These are phyloP conservation scores for Pichia sp. DNA, from an alignment of 1,139 yeast genomes.

Conservation along the genomic window DNA sequence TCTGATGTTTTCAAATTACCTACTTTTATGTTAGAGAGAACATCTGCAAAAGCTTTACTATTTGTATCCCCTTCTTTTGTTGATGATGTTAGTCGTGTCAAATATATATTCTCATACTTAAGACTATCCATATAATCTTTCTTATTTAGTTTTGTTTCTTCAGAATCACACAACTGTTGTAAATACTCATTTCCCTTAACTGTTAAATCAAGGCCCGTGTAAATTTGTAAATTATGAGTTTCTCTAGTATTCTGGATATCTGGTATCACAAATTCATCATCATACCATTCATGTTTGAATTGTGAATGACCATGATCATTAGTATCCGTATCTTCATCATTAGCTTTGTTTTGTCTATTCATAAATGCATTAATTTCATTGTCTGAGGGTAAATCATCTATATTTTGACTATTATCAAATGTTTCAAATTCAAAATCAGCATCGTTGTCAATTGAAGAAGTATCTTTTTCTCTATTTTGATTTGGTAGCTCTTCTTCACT, in stretches of 20 bases:
- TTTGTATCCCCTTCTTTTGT: conserved; percentile 15
- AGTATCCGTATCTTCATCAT: neutral
- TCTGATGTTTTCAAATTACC: neutral
- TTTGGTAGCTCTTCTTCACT: neutral
- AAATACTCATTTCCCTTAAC: conserved; percentile 10
- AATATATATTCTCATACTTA: conserved; percentile 24
- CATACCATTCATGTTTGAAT: neutral
- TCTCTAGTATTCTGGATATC: conserved; percentile 1
- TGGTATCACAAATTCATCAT: conserved; percentile 7
- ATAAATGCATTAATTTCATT: conserved; percentile 1
- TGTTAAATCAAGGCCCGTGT: conserved; percentile 10
- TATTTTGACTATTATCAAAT: conserved; percentile 1
- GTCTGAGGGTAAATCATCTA: conserved; percentile 10
- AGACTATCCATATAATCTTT: conserved; percentile 24
- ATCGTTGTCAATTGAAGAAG: neutral
- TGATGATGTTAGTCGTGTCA: conserved; percentile 21
- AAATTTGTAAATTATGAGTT: neutral
- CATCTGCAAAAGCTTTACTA: conserved; percentile 6
- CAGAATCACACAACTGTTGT: conserved; percentile 10
- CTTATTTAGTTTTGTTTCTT: conserved; percentile 19
- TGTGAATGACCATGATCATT: neutral
- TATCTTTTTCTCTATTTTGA: neutral
- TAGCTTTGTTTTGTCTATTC: neutral
- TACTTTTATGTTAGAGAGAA: conserved; percentile 1
- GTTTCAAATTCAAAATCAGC: neutral